These are phyloP conservation scores for Pseudoperonospora humuli DNA, from an alignment of 352 stramenopile genomes.

Conservation along the genomic window DNA sequence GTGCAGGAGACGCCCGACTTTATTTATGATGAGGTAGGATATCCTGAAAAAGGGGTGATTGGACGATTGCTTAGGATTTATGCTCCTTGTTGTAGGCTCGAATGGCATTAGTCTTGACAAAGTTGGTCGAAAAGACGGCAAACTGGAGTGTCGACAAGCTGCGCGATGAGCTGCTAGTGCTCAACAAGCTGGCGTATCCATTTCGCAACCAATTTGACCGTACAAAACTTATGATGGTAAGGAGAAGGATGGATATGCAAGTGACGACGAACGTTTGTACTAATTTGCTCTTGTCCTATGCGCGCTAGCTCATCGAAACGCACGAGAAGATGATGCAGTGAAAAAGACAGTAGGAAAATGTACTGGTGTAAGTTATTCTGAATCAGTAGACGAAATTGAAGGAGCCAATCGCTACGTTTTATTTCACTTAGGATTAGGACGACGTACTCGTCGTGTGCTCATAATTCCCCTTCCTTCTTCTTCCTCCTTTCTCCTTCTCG, in stretches of 20 bases:
- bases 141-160: slow-evolving; percentile 69
- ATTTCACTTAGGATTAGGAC: too few species aligned
- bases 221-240: slow-evolving; percentile 57
- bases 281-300: background rate
- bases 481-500: background rate
- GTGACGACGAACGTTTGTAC: slow-evolving; percentile 6
- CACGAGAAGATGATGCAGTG: slow-evolving; percentile 20
- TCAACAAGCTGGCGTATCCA: slow-evolving; percentile 67
- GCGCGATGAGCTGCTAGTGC: slow-evolving; percentile 51
- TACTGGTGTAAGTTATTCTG: background rate
- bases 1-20: slow-evolving; percentile 35
- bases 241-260: background rate
- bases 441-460: too few species aligned
- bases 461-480: background rate
- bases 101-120: slow-evolving; percentile 42
- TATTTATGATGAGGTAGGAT: slow-evolving; percentile 78
- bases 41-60: background rate
- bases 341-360: background rate
- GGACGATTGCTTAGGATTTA: background rate
- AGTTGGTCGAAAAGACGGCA: slow-evolving; percentile 49
- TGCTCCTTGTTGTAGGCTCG: slow-evolving; percentile 28
- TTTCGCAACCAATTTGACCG: slow-evolving; percentile 59
- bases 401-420: too few species aligned
- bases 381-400: background rate
- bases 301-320: slow-evolving; percentile 23